Base-by-base conservation (phyloP, 176 grass and related monocot genomes). In the Oryza rufipogon region DNA sequence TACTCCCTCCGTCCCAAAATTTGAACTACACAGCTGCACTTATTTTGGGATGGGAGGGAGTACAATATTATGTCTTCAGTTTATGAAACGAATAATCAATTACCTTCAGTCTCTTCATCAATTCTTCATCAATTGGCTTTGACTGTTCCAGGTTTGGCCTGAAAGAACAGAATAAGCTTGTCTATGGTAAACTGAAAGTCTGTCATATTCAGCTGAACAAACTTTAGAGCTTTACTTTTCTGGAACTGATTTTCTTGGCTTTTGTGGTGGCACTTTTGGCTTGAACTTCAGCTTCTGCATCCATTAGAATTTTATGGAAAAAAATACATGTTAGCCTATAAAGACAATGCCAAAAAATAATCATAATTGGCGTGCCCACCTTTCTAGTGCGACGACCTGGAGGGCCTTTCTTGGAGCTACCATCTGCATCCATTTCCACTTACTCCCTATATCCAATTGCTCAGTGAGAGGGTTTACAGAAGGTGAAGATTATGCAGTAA, bases 281-380 rank as follows among this genome's bases (percentile, higher is more conserved):
- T 80, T 75, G 64, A 95, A 92, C 74, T 88, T 92, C 9, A 92
- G 83, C 88, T 90, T 92, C 85, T 88, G 85, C 22, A 38, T 63
- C 70, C 65, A 22, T 64, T 46, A 14, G 20, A 13, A 34, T 41
- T 48, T 78, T 19, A 78, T 5, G 26, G 26, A 73, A 69, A 38
- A 14, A 75, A 6, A 65, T 64, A 60, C 23, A 61, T 4, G 16
- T 82, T 47, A 76, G 13, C 3, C 10, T 28, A 58, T 76, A 20
- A 77, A 22, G 17, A 39, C 15, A 68, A 10, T 5, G 39, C 11
- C 20, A 80, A 2, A 28, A 76, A n/a, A 8, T 41, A 77, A 78
- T 12, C 42, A 11, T 0, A 56, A 74, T 19, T 58, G 33, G 15
- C 28, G 20, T 33, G 16, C 46, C 38, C 73, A 86, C 88, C 74